These are phyloP conservation scores for Suhomyces prunicola DNA, from an alignment of 805 yeast genomes.

Conservation along the genomic window DNA sequence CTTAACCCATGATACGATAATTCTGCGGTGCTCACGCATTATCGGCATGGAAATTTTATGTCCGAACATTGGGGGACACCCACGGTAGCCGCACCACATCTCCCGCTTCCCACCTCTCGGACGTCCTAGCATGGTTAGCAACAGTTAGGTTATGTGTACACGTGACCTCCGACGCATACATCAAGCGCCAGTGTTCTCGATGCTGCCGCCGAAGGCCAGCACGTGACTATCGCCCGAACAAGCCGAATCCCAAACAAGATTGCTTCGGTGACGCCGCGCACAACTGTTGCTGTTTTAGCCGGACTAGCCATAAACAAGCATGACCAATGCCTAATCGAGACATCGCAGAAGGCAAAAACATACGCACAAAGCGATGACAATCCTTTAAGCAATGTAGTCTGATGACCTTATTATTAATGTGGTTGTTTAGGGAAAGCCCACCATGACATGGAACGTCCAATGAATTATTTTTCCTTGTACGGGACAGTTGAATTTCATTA, in stretches of 20 bases:
- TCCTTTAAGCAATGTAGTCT: constrained; percentile 1
- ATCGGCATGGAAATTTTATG: background rate
- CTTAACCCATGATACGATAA: background rate
- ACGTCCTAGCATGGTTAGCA: background rate
- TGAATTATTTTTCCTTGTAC: background rate
- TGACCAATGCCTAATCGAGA: constrained; percentile 17
- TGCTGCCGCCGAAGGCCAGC: background rate
- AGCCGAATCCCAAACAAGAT: constrained; percentile 14
- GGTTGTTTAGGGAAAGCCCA: constrained; percentile 1
- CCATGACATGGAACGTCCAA: background rate
- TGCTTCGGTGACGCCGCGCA: background rate
- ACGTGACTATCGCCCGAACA: constrained; percentile 12
- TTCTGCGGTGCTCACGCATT: background rate
- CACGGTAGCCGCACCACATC: background rate
- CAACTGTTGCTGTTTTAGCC: constrained; percentile 8
- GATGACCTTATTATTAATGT: constrained; percentile 3
- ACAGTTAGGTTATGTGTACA: background rate
- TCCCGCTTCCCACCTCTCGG: background rate
- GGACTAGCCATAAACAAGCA: constrained; percentile 12
- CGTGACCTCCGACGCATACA: background rate
- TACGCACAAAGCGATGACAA: constrained; percentile 1
- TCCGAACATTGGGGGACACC: background rate
- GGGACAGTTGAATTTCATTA: background rate
- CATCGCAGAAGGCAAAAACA: background rate
- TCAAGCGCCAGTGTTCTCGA: background rate